These are phyloP conservation scores for Coemansia furcata DNA, from an alignment of 192 early-diverging fungal species.

Conservation along the genomic window DNA sequence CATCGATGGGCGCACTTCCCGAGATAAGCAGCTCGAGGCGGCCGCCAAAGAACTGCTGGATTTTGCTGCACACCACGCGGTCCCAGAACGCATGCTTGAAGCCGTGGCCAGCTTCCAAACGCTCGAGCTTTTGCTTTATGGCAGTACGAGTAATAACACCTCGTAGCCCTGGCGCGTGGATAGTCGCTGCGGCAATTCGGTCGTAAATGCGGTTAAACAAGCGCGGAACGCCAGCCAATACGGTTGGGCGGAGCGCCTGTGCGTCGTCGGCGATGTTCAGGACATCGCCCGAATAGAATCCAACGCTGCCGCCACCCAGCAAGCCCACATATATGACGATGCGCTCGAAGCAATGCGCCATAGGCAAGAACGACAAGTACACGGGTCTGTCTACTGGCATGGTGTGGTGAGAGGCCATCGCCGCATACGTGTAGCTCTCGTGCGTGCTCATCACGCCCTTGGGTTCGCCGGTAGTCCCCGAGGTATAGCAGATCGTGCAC, in stretches of 20 bases:
- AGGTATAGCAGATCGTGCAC: slow-evolving; percentile 77
- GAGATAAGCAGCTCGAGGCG: slow-evolving; percentile 59
- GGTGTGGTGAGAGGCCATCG: slow-evolving; percentile 11
- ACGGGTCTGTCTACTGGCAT: slow-evolving; percentile 8
- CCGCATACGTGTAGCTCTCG: slow-evolving; percentile 63
- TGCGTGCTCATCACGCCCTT: slow-evolving; percentile 78
- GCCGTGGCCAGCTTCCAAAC: slow-evolving; percentile 52
- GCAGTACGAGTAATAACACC: slow-evolving; percentile 63
- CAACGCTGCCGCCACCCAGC: slow-evolving; percentile 63
- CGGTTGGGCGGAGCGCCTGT: slow-evolving; percentile 73
- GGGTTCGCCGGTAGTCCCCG: slow-evolving; percentile 82
- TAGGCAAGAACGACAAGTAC: slow-evolving; percentile 80
- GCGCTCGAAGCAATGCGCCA: slow-evolving; percentile 90
- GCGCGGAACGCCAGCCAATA: slow-evolving; percentile 86
- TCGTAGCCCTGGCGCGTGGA: slow-evolving; percentile 62
- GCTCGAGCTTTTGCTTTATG: slow-evolving; percentile 59
- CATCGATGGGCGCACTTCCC: slow-evolving; percentile 69
- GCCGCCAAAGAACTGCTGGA: slow-evolving; percentile 77
- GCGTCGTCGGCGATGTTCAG: slow-evolving; percentile 78
- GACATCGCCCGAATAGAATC: slow-evolving; percentile 68
- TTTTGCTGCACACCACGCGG: slow-evolving; percentile 78
- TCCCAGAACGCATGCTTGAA: slow-evolving; percentile 82
- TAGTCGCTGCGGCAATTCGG: slow-evolving; percentile 59
- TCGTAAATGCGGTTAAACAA: slow-evolving; percentile 92
- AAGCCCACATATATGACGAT: slow-evolving; percentile 56